These are phyloP conservation scores for Annulohypoxylon bovei DNA, from an alignment of 495 filamentous ascomycete genomes.

Conservation along the genomic window DNA sequence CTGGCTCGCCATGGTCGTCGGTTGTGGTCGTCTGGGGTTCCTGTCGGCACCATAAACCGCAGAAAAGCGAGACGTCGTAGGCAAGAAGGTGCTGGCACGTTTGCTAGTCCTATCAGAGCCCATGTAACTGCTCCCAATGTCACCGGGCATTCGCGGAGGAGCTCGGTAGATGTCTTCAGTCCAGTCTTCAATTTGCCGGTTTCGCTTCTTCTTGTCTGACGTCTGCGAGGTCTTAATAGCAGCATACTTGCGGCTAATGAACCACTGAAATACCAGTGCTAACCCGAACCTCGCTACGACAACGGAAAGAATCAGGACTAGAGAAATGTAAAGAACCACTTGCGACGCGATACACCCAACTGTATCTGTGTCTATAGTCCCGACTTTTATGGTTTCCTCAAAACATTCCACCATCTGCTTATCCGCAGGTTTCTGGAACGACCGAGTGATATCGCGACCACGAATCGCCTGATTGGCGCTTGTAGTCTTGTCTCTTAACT, in stretches of 20 bases:
- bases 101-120: slow-evolving; percentile 78
- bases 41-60: slow-evolving; percentile 82
- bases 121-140: slow-evolving; percentile 66
- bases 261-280: slow-evolving; percentile 96
- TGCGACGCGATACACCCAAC: slow-evolving; percentile 98
- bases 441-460: slow-evolving; percentile 90
- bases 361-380: slow-evolving; percentile 93
- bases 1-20: slow-evolving; percentile 97
- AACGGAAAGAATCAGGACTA: slow-evolving; percentile 92
- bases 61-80: slow-evolving; percentile 91
- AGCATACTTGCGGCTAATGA: slow-evolving; percentile 82
- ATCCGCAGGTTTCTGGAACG: slow-evolving; percentile 78
- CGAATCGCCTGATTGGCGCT: slow-evolving; percentile 73
- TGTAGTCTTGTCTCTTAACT: slow-evolving; percentile 66
- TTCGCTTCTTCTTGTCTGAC: slow-evolving; percentile 78
- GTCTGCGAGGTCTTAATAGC: slow-evolving; percentile 76
- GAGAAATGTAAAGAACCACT: slow-evolving; percentile 93
- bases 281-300: slow-evolving; percentile 87
- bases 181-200: slow-evolving; percentile 98
- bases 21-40: slow-evolving; percentile 63
- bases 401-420: slow-evolving; percentile 87
- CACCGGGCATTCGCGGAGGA: slow-evolving; percentile 77
- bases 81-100: slow-evolving; percentile 80
- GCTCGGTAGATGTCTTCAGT: slow-evolving; percentile 95
- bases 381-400: slow-evolving; percentile 92